Conservation (phyloP, 202 grass and related monocot species). For the Saccharum hybrid region DNA sequence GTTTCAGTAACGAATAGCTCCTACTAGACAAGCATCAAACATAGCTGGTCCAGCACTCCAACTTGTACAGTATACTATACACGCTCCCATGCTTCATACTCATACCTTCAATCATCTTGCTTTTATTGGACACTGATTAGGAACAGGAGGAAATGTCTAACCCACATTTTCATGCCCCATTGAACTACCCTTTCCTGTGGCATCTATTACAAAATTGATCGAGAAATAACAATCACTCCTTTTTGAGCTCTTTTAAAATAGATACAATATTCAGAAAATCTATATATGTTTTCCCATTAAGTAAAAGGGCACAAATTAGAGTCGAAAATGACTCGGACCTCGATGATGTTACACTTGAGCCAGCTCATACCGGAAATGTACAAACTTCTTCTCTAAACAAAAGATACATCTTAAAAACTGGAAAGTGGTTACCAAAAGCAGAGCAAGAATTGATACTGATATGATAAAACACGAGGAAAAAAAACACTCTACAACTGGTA, state of each 20-base stretch:
- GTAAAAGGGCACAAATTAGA: background rate
- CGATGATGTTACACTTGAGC: background rate
- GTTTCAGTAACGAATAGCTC: slow-evolving; percentile 18
- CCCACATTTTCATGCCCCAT: slow-evolving; percentile 23
- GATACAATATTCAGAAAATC: background rate
- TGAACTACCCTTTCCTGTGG: background rate
- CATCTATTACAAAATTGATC: background rate
- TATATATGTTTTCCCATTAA: background rate
- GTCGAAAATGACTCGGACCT: background rate
- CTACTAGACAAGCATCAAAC: slow-evolving; percentile 23
- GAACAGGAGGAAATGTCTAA: background rate
- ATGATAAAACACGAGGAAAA: slow-evolving; percentile 29
- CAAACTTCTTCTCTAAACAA: slow-evolving; percentile 10
- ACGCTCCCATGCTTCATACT: slow-evolving; percentile 26
- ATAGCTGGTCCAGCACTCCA: slow-evolving; percentile 39
- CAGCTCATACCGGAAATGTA: background rate
- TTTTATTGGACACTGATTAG: slow-evolving; percentile 8
- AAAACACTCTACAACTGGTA: background rate
- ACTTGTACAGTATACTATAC: slow-evolving; percentile 27
- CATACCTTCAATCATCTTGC: slow-evolving; percentile 8
- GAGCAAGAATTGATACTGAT: slow-evolving; percentile 10
- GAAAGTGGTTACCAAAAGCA: slow-evolving; percentile 35
- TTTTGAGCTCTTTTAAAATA: background rate
- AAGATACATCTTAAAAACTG: slow-evolving; percentile 19
- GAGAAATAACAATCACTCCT: background rate